Evolutionary conservation across 768 basidiomycete species (phyloP), one percentile per base, ranked within the genome.

Genomic region (Trametes meyenii): DNA sequence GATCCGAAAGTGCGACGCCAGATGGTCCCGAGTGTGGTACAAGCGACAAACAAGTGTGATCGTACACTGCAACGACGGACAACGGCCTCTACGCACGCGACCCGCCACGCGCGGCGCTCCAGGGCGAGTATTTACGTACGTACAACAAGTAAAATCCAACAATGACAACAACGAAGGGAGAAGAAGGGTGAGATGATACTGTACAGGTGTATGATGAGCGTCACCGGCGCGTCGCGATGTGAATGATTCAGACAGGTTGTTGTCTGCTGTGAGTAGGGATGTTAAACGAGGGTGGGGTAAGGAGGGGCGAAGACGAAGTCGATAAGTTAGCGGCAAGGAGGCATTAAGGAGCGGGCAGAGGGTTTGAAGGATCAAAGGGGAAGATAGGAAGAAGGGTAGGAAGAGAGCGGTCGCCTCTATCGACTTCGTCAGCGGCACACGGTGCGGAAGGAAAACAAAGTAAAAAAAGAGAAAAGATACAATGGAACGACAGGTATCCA

Each of bases 311-410:
- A 29, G 42, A 2, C 42, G 53, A 56, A 61, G 54, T 33, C 60
- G 42, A 61, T 61, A 61, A 61, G 33, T 61, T 61, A 61, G 51
- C 24, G 60, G 23, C 50, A 58, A 62, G n/a, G 19, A n/a, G 33
- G n/a, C 3, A 45, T 16, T 12, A 23, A 40, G 24, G 42, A 57
- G 55, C 5, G 54, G 35, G 48, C 29, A 23, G 29, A 23, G 13
- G 35, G 40, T 14, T 12, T 38, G 21, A 49, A 3, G n/a, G 17
- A 12, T 19, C 16, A 24, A 12, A 38, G 12, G 38, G 1, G 35
- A 21, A n/a, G 16, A 3, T 24, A 13, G 19, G 19, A 12, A 13
- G 45, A 21, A 19, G 35, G 49, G 33, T 19, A n/a, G 23, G 19
- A 21, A 19, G 19, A 1, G 26, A 17, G 2, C 10, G 23, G 38